Evolutionary conservation across 495 filamentous ascomycete species (phyloP), one percentile per base, ranked within the genome.

Genomic region (Patellaria atrata): DNA sequence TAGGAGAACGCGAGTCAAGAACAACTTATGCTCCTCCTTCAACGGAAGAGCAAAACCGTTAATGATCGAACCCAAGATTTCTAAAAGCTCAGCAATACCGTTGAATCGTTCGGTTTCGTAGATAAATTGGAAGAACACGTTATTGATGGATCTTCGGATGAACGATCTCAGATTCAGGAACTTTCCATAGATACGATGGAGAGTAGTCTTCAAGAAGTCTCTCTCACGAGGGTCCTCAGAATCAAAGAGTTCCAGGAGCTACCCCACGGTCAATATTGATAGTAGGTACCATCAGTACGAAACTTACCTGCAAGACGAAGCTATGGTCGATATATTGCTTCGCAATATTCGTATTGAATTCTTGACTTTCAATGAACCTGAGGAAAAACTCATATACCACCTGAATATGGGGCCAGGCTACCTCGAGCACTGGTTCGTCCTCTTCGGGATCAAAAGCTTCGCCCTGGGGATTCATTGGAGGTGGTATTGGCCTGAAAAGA

Each of bases 311-410:
- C 16, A 96, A 71, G 9, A 99, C 89, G 51, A 99, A 99, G 53
- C 79, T 77, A 55, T 99, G 89, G 47, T 99, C 89, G 47, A 99
- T 99, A 56, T 89, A 94, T 19, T 82, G 76, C 56, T 99, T 99
- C n/a, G 91, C 89, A 46, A 94, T 92, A 57, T 99, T 99, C 22
- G 89, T 99, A 59, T 99, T 99, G 73, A 99, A 99, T 53, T 99
- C 89, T 56, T 94, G 91, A 56, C 89, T 99, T 53, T 99, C 89
- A 48, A 99, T 99, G 60, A 96, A 99, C 30, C 89, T 65, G 36
- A 99, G 65, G 65, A 99, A 99, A 64, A 99, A 99, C 57, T 99
- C 89, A 52, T 99, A 99, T 18, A 99, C 91, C 22, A 96, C 91
- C 57, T 99, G 89, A 34, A 99, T 99, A 55, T 99, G 89, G 9